Evolutionary conservation across 768 basidiomycete species (phyloP).

Genomic region (Boletus speciosus): DNA sequence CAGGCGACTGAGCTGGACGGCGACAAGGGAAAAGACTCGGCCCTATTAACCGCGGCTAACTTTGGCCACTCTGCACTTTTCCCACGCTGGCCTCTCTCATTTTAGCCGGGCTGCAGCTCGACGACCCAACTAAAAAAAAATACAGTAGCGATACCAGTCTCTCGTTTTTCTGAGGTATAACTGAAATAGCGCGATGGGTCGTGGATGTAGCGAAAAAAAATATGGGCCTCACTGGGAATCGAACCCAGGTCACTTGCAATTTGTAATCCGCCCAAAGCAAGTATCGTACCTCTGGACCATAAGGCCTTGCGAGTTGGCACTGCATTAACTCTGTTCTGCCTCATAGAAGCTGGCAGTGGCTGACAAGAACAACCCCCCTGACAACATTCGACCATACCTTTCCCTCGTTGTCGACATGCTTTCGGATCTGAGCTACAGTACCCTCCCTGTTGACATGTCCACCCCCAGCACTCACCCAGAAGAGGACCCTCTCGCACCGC

Average conservation of each 20-base stretch:
- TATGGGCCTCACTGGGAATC: constrained; percentile 35
- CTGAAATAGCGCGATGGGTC: neutral
- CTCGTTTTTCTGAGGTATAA: neutral
- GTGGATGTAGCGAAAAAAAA: neutral
- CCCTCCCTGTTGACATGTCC: constrained; percentile 7
- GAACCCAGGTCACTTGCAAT: constrained; percentile 38
- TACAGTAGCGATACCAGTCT: neutral
- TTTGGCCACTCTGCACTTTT: constrained; percentile 8
- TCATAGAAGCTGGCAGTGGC: constrained; percentile 6
- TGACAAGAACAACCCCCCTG: constrained; percentile 6
- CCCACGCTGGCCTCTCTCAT: constrained; percentile 19
- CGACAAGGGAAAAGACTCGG: constrained; percentile 23
- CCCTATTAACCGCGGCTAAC: constrained; percentile 27
- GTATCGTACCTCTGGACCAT: constrained; percentile 39
- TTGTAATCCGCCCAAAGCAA: constrained; percentile 33
- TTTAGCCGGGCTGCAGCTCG: neutral
- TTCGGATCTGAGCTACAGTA: constrained; percentile 10
- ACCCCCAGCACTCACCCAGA: neutral
- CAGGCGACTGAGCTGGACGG: constrained; percentile 8
- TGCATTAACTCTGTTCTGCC: too few species aligned
- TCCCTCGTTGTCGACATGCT: constrained; percentile 22
- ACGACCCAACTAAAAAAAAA: neutral
- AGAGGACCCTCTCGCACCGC: constrained; percentile 5
- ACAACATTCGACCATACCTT: too few species aligned
- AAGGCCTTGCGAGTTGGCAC: constrained; percentile 14